Percentiles rank a stretch among this genome's conserved stretches.
Evolutionary conservation across 768 basidiomycete genomes (phyloP).

Genomic region (Serendipita sp.): DNA sequence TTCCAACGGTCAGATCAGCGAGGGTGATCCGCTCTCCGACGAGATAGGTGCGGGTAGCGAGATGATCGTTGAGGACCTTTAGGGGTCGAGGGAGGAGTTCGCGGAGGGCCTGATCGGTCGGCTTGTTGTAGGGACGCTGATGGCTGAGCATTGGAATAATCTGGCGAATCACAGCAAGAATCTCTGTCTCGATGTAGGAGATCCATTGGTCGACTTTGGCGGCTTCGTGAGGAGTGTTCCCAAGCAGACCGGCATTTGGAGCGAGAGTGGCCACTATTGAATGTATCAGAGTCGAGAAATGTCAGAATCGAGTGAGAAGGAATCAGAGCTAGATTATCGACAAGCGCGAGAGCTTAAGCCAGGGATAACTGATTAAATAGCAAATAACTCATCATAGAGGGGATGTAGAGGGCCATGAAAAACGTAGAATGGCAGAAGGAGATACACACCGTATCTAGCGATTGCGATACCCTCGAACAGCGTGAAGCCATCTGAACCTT

Average conservation of each 20-base stretch:
- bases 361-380: slow-evolving; percentile 50
- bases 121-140: slow-evolving; percentile 59
- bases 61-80: slow-evolving; percentile 53
- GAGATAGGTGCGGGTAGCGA: slow-evolving; percentile 71
- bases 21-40: slow-evolving; percentile 90
- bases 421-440: neutral
- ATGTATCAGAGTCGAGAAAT: neutral
- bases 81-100: slow-evolving; percentile 46
- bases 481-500: slow-evolving; percentile 59
- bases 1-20: slow-evolving; percentile 66
- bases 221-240: slow-evolving; percentile 42
- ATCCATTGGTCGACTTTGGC: slow-evolving; percentile 80
- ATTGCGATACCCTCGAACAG: slow-evolving; percentile 69
- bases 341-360: slow-evolving; percentile 40
- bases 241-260: slow-evolving; percentile 67
- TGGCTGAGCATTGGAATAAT: slow-evolving; percentile 29
- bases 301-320: neutral
- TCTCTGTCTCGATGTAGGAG: slow-evolving; percentile 55
- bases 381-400: slow-evolving; percentile 26
- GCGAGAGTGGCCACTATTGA: slow-evolving; percentile 57
- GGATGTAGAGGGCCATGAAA: neutral
- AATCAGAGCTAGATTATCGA: slow-evolving; percentile 28
- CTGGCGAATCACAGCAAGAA: slow-evolving; percentile 26
- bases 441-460: slow-evolving; percentile 71
- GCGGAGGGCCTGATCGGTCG: slow-evolving; percentile 31